Conservation (phyloP, 2,329 filamentous ascomycete genomes). For the Colletotrichum eleusines region DNA sequence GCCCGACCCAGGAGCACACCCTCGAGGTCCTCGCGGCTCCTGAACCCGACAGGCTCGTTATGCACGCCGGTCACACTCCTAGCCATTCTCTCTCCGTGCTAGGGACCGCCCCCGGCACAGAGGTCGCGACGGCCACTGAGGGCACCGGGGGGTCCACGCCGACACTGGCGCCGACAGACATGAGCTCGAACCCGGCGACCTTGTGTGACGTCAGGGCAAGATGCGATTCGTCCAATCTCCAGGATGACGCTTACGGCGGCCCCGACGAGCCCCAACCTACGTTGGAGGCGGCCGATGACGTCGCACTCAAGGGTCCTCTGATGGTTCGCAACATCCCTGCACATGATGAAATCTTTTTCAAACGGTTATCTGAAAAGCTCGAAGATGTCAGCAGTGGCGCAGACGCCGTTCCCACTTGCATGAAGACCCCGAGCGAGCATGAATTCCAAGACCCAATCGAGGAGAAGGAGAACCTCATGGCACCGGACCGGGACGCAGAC, state of each 20-base stretch:
- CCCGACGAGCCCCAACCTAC: conserved; percentile 46
- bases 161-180: conserved; percentile 46
- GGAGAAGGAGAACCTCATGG: conserved; percentile 32
- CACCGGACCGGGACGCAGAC: conserved; percentile 32
- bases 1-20: conserved; percentile 56
- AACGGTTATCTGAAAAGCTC: conserved; percentile 63
- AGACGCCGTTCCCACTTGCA: conserved; percentile 60
- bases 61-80: conserved; percentile 74
- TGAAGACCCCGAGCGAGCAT: conserved; percentile 52
- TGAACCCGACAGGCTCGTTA: conserved; percentile 65
- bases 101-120: conserved; percentile 58
- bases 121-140: conserved; percentile 53
- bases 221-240: conserved; percentile 35
- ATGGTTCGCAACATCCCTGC: conserved; percentile 68
- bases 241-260: conserved; percentile 28
- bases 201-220: conserved; percentile 34
- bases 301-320: conserved; percentile 63
- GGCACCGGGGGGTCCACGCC: conserved; percentile 56
- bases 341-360: conserved; percentile 67
- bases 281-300: conserved; percentile 59
- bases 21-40: conserved; percentile 61
- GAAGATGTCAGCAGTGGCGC: conserved; percentile 61
- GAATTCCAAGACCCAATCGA: conserved; percentile 26
- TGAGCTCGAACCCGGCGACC: conserved; percentile 36
- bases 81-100: conserved; percentile 69